phyloP scores from a whole-genome alignment of 164 flowering plant genomes.

The Piper longum region DNA sequence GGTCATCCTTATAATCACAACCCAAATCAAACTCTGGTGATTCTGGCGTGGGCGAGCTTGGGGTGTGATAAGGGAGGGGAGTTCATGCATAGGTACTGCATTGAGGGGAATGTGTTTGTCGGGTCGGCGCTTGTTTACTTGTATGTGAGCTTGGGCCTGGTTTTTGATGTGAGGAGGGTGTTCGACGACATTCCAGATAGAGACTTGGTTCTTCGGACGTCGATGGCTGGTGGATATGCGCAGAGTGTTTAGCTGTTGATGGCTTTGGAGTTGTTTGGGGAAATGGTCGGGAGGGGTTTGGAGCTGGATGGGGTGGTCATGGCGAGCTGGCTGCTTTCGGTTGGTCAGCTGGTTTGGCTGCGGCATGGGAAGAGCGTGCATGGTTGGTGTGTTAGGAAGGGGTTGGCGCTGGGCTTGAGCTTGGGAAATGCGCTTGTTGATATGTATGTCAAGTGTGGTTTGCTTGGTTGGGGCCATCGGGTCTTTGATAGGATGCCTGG shows the following conservation, averaged over 20 bases:
- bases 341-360: constrained; percentile 13
- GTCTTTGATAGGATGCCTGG: constrained; percentile 9
- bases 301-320: constrained; percentile 18
- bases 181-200: constrained; percentile 12
- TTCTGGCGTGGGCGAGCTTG: constrained; percentile 9
- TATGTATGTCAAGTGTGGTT: constrained; percentile 13
- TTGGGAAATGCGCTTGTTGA: constrained; percentile 16
- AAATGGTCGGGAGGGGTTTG: constrained; percentile 8
- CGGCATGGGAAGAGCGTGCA: constrained; percentile 17
- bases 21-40: no score
- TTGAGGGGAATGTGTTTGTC: constrained; percentile 11
- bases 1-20: no score
- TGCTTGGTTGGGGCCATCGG: constrained; percentile 1
- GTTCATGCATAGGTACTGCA: constrained; percentile 9
- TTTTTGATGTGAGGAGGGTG: constrained; percentile 4
- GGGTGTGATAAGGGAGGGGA: constrained; percentile 1
- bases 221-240: constrained; percentile 14
- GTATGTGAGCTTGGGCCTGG: constrained; percentile 6
- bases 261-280: constrained; percentile 11
- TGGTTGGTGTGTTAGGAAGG: constrained; percentile 12
- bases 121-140: constrained; percentile 13
- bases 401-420: constrained; percentile 11
- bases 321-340: constrained; percentile 13
- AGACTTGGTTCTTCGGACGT: constrained; percentile 16
- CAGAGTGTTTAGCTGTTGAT: constrained; percentile 9